Percentiles rank a stretch among this genome's conserved stretches.
Conservation (phyloP, 192 early-diverging fungal species). For the Backusella circina region DNA sequence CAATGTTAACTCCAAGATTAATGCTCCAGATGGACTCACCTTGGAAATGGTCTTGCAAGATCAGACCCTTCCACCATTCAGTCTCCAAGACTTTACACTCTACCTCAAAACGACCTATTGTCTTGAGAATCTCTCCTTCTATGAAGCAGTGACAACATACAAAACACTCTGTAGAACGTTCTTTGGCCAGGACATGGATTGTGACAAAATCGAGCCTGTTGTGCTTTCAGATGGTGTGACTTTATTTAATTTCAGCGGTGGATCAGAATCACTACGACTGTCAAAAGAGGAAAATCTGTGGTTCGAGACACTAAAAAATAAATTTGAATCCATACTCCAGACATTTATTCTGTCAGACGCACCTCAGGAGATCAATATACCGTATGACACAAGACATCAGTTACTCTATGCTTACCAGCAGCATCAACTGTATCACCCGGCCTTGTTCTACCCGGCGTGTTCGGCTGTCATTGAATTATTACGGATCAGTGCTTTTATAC, state of each 20-base stretch:
- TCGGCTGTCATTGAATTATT: slow-evolving; percentile 32
- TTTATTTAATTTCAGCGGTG: not conserved
- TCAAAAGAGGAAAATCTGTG: slow-evolving; percentile 3
- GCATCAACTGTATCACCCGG: slow-evolving; percentile 27
- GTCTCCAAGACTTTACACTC: slow-evolving; percentile 27
- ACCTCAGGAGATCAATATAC: slow-evolving; percentile 38
- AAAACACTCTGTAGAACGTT: slow-evolving; percentile 8
- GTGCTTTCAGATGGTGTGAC: not conserved
- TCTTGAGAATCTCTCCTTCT: slow-evolving; percentile 39
- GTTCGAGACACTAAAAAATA: slow-evolving; percentile 24
- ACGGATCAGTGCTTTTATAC: slow-evolving; percentile 20
- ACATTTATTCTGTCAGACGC: slow-evolving; percentile 24
- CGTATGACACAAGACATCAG: slow-evolving; percentile 20
- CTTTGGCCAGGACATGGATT: slow-evolving; percentile 5
- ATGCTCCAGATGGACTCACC: slow-evolving; percentile 11
- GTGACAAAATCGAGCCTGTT: not conserved
- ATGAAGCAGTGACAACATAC: slow-evolving; percentile 26
- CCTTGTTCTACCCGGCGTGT: slow-evolving; percentile 20
- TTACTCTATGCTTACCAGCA: slow-evolving; percentile 21
- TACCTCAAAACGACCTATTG: slow-evolving; percentile 34
- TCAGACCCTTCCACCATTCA: slow-evolving; percentile 17
- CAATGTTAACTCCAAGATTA: not conserved
- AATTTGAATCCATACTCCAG: slow-evolving; percentile 28
- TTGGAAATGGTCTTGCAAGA: slow-evolving; percentile 21
- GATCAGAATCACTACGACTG: not conserved